Evolutionary conservation across 2,329 filamentous ascomycete genomes (phyloP), one percentile per base, ranked within the genome.

Genomic region (Colletotrichum paranaense): DNA sequence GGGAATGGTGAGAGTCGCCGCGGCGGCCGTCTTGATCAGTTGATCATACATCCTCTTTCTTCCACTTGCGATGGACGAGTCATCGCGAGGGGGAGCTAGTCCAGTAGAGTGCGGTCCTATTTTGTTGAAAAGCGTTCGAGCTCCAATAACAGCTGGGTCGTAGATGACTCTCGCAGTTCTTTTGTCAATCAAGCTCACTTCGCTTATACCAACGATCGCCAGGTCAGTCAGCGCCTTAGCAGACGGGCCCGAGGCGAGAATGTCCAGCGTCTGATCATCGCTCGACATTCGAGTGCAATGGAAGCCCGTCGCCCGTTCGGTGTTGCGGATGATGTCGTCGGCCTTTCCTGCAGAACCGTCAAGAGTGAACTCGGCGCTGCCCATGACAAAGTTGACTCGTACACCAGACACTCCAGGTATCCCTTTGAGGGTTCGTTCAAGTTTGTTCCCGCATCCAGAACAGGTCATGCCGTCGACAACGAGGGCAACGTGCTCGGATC

Each of bases 311-410:
- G 77, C 78, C 22, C 63, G 75, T 52, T 80, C 77, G 1, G 75
- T 76, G 52, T 62, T 69, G 30, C 76, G 78, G 6, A 82, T 75
- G 19, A 81, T 77, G 5, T 80, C 76, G 4, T 80, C 79, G 1
- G 75, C 75, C 1, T 74, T 78, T 9, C 74, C 77, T 9, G 77
- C 58, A 1, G 76, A 73, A 0, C 69, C 67, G 58, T 83, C 78
- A 1, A 83, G 30, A 5, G 63, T 74, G 59, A 84, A 81, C 24
- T 84, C 82, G 53, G 78, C 83, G 7, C 77, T 79, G 4, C 81
- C 82, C 77, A 81, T 81, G 74, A 84, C 81, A 49, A 84, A 84
- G 69, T 83, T 83, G 72, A 84, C 81, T 0, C 77, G 79, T 1
- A 80, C 78, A 3, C 77, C 75, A 2, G 79, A 80, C 0, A 83